Percentiles rank a stretch among this genome's conserved stretches.
Evolutionary conservation across 805 yeast species (phyloP).

Genomic region (Candida chauliodis): DNA sequence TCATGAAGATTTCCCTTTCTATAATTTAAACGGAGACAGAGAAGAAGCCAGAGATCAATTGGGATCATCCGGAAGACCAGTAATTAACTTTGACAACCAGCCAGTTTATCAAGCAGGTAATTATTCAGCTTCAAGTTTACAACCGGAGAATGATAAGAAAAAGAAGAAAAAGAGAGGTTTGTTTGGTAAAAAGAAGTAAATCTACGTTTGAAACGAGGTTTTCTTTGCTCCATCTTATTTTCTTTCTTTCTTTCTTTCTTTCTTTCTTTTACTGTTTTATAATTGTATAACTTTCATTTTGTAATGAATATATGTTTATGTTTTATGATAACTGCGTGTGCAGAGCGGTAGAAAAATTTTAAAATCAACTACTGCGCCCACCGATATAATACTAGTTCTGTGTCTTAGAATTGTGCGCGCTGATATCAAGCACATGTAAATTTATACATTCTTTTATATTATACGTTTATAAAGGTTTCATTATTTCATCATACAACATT

Average conservation of each 20-base stretch:
- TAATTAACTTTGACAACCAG: constrained; percentile 39
- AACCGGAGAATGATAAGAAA: constrained; percentile 34
- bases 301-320: too few relatives aligned
- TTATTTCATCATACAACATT: constrained; percentile 77
- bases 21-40: constrained; percentile 29
- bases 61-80: constrained; percentile 28
- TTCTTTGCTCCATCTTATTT: too few relatives aligned
- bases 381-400: too few relatives aligned
- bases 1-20: constrained; percentile 71
- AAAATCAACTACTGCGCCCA: too few relatives aligned
- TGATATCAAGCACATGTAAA: too few relatives aligned
- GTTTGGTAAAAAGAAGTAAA: constrained; percentile 57
- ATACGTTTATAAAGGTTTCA: constrained; percentile 53
- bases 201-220: too few relatives aligned
- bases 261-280: background rate
- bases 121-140: constrained; percentile 49
- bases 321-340: too few relatives aligned
- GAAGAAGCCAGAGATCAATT: constrained; percentile 26
- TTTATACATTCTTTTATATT: too few relatives aligned
- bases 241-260: background rate
- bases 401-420: too few relatives aligned
- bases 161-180: constrained; percentile 62
- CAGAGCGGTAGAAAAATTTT: too few relatives aligned
- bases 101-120: constrained; percentile 53
- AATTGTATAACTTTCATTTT: too few relatives aligned